A percentile compares a stretch with the other conserved stretches of the same genome.
These are phyloP conservation scores for Tylopilus sp. DNA, from an alignment of 768 basidiomycete genomes.

Conservation along the genomic window DNA sequence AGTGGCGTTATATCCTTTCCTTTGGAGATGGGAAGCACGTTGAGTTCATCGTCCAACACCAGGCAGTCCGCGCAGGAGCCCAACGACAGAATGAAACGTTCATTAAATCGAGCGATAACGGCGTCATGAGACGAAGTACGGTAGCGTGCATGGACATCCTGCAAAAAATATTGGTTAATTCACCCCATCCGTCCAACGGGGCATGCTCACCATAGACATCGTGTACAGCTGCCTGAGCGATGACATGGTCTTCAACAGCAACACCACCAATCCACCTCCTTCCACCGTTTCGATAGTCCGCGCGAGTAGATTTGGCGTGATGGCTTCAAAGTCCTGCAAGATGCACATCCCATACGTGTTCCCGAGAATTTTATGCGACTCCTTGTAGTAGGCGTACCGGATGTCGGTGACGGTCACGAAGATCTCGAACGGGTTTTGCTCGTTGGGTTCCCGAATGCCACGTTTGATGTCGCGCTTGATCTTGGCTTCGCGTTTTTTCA, in stretches of 20 bases:
- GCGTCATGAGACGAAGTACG: conserved; percentile 87
- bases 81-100: conserved; percentile 96
- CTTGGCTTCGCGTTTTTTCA: conserved; percentile 95
- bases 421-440: conserved; percentile 96
- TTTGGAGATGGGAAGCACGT: conserved; percentile 92
- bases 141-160: conserved; percentile 97
- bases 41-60: conserved; percentile 95
- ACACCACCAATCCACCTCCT: conserved; percentile 85
- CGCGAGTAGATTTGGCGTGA: conserved; percentile 95
- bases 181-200: not conserved
- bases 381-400: conserved; percentile 98
- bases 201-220: conserved; percentile 66
- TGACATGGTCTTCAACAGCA: conserved; percentile 93
- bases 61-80: conserved; percentile 91
- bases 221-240: conserved; percentile 89
- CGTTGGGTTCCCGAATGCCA: conserved; percentile 89
- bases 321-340: conserved; percentile 96
- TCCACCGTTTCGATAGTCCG: conserved; percentile 98
- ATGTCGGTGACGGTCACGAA: conserved; percentile 99
- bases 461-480: conserved; percentile 96
- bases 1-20: conserved; percentile 87
- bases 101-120: conserved; percentile 94
- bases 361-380: conserved; percentile 93
- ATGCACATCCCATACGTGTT: conserved; percentile 98
- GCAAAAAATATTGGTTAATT: not conserved